Evolutionary conservation across 2,329 filamentous ascomycete genomes (phyloP).

Genomic region (Diaporthe citriasiana): DNA sequence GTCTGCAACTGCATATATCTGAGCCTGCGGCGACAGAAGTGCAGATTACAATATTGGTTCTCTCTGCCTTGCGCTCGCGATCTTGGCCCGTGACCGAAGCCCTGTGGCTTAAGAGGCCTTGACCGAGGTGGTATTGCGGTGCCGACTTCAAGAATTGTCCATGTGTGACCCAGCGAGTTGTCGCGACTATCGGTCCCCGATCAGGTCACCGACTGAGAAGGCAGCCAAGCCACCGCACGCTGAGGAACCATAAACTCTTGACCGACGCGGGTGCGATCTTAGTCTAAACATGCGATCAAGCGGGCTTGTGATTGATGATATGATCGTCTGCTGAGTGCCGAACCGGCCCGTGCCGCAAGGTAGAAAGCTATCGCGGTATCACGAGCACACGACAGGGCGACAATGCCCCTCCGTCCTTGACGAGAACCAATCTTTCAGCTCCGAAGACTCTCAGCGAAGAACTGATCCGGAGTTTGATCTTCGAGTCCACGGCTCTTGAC

Average conservation of each 20-base stretch:
- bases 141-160: background rate
- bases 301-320: background rate
- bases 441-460: background rate
- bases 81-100: background rate
- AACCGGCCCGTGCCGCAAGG: background rate
- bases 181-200: background rate
- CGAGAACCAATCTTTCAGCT: background rate
- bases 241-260: background rate
- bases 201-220: background rate
- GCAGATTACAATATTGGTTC: too few relatives aligned
- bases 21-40: background rate
- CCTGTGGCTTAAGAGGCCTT: background rate
- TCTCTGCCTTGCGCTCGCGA: background rate
- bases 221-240: background rate
- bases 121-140: background rate
- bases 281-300: background rate
- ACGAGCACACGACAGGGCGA: background rate
- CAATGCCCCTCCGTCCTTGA: background rate
- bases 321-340: background rate
- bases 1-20: background rate
- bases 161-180: background rate
- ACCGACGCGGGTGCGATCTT: conserved; percentile 9
- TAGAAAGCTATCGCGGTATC: background rate
- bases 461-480: background rate
- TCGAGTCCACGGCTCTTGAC: background rate